These are phyloP conservation scores for Chlorella sp. DNA, from an alignment of 139 green algal species.

Conservation along the genomic window DNA sequence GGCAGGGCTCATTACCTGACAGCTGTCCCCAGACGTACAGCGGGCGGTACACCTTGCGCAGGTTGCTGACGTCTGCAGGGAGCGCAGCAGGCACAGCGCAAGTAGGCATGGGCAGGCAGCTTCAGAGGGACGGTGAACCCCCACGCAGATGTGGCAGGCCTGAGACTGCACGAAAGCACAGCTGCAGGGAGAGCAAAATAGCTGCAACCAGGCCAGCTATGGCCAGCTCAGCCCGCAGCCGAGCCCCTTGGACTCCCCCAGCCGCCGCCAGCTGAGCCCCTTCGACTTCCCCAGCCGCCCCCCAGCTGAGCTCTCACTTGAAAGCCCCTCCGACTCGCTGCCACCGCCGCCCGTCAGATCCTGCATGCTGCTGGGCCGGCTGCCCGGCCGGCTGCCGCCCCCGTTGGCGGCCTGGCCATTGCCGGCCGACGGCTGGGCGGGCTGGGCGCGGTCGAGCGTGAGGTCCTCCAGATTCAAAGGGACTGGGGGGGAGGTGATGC, in stretches of 20 bases:
- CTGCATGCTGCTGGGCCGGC: not conserved
- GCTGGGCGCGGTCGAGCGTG: conserved; percentile 42
- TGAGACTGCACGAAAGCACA: too few relatives aligned
- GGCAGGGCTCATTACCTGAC: conserved; percentile 15
- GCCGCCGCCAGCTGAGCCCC: too few relatives aligned
- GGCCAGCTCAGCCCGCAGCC: too few relatives aligned
- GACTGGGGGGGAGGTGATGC: conserved; percentile 66
- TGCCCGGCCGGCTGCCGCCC: not conserved
- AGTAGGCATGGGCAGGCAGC: not conserved
- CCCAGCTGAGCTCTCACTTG: not conserved
- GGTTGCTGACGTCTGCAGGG: conserved; percentile 5
- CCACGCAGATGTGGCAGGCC: too few relatives aligned
- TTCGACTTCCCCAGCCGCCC: too few relatives aligned
- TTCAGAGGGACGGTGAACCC: not conserved
- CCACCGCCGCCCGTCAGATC: not conserved
- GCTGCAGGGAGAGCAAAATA: too few relatives aligned
- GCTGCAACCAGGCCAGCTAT: too few relatives aligned
- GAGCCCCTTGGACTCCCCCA: too few relatives aligned
- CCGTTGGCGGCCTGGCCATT: not conserved
- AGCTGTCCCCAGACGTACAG: conserved; percentile 91
- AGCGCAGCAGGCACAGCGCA: not conserved
- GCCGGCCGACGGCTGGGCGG: not conserved
- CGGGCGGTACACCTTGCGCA: conserved; percentile 81
- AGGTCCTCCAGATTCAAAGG: conserved; percentile 65
- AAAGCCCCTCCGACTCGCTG: conserved; percentile 1